Base-by-base conservation (phyloP, 2,329 filamentous ascomycete genomes). In the Gyromitra esculenta region DNA sequence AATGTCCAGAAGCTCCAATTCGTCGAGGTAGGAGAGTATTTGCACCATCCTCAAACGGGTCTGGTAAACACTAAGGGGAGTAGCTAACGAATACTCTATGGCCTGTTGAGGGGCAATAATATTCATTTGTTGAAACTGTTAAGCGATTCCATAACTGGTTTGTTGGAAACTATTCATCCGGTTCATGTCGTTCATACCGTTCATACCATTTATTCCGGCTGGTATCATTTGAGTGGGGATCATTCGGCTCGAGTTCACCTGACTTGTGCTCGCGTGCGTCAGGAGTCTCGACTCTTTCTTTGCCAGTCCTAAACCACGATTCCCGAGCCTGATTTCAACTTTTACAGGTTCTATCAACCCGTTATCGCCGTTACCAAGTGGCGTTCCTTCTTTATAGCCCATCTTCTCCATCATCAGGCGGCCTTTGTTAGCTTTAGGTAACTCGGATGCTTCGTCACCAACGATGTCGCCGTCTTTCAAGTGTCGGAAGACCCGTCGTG, bases 351-450 rank as follows among this genome's bases (percentile, higher is more conserved):
- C 89, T 79, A 96, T 84, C 66, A 97, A 95, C 41, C 96, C 96
- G 83, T 96, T 92, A 83, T 96, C 97, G 78, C 96, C 90, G 0
- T 86, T 82, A 67, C 96, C 96, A 0, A 99, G 87, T 1, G 92
- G 92, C 81, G 91, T 97, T 5, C 96, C 96, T 72, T 87, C 91
- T 77, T 89, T 92, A 94, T 96, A 99, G 2, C 96, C 96, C 96
- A 98, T 98, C 84, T 96, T 98, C 84, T 97, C 93, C 79, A 99
- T 85, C 89, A 99, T 92, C 1, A 90, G 89, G 67, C 93, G 89
- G 8, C 96, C 96, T 80, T 89, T 93, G 82, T 97, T 98, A 68
- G 91, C 91, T 6, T 86, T 86, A 0, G 93, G 92, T 37, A 99
- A 87, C 83, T 97, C 94, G 9, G 93, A 92, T 1, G 95, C 94